These are phyloP conservation scores for Penicillium nucicola DNA, from an alignment of 495 filamentous ascomycete genomes.

Conservation along the genomic window DNA sequence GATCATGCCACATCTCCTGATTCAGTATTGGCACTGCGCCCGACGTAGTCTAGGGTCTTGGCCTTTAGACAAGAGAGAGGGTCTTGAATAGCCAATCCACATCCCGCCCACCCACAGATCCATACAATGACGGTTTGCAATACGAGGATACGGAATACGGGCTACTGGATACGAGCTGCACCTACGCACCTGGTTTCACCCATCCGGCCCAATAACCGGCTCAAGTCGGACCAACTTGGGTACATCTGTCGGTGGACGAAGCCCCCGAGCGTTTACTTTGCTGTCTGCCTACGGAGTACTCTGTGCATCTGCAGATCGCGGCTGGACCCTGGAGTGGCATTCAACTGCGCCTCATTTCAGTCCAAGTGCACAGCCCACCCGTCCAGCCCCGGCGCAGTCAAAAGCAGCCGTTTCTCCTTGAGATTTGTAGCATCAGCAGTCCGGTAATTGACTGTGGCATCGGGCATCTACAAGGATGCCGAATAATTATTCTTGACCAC, in stretches of 20 bases:
- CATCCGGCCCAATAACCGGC: not conserved
- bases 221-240: not conserved
- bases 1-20: not conserved
- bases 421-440: not conserved
- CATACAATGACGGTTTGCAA: not conserved
- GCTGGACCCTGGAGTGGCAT: not conserved
- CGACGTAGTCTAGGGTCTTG: not conserved
- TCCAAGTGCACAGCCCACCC: conserved; percentile 2
- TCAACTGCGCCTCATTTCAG: conserved; percentile 1
- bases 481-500: not conserved
- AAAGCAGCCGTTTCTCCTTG: not conserved
- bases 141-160: not conserved
- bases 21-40: not conserved
- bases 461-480: not conserved
- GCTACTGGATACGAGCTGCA: not conserved
- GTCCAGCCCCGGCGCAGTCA: not conserved
- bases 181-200: not conserved
- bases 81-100: not conserved
- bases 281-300: not conserved
- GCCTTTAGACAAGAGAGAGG: not conserved
- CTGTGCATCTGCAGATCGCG: not conserved
- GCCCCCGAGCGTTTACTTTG: not conserved
- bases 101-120: not conserved
- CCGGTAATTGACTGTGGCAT: not conserved
- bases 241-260: not conserved